phyloP scores from a whole-genome alignment of 2,329 filamentous ascomycete species.

The Colletotrichum orchidophilum region DNA sequence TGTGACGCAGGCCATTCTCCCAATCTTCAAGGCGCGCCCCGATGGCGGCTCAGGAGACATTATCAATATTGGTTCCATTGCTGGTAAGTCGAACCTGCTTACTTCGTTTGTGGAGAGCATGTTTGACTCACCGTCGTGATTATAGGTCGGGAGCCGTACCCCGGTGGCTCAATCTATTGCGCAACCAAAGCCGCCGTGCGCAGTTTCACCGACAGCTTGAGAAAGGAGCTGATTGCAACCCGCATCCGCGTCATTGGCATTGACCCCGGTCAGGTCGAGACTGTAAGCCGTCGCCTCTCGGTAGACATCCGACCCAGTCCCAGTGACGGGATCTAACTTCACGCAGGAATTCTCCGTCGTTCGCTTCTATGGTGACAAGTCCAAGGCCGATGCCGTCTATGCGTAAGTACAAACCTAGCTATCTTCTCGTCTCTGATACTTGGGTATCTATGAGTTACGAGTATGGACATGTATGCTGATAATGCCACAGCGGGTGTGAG shows the following conservation, averaged over 20 bases:
- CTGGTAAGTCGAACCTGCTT: constrained; percentile 54
- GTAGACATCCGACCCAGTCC: neutral
- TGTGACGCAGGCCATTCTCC: constrained; percentile 91
- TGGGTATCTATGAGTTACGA: constrained; percentile 2
- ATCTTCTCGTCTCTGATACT: neutral
- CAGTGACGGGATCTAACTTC: neutral
- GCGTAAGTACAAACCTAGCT: constrained; percentile 64
- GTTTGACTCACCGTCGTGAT: neutral
- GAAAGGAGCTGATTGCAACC: constrained; percentile 84
- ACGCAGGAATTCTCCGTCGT: constrained; percentile 85
- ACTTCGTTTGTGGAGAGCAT: neutral
- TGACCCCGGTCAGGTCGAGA: constrained; percentile 93
- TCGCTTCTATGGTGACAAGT: constrained; percentile 87
- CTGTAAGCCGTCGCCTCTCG: constrained; percentile 56
- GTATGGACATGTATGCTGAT: constrained; percentile 1
- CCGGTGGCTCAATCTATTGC: constrained; percentile 90
- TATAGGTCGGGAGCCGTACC: constrained; percentile 79
- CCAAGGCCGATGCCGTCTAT: constrained; percentile 91
- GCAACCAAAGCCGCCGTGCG: constrained; percentile 90
- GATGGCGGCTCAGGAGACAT: constrained; percentile 88
- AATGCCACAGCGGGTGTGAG: constrained; percentile 69
- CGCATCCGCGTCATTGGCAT: constrained; percentile 87
- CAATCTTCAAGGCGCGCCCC: constrained; percentile 80
- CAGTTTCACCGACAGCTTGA: constrained; percentile 83
- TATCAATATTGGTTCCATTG: constrained; percentile 93